These are phyloP conservation scores for Chaetomiaceae sp. DNA, from an alignment of 2,329 filamentous ascomycete genomes.

Conservation along the genomic window DNA sequence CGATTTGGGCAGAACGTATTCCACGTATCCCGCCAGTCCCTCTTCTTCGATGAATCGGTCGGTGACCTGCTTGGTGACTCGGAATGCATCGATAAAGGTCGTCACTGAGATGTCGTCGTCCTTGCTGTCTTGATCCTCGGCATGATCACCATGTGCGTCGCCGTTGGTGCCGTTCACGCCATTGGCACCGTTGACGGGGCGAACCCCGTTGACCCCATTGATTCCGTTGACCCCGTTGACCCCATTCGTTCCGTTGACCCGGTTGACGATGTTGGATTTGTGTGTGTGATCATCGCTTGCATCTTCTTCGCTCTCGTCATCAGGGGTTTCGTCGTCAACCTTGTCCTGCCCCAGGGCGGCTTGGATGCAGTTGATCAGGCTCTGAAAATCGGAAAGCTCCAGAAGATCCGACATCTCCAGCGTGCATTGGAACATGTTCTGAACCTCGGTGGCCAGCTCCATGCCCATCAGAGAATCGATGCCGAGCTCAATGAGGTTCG, in stretches of 20 bases:
- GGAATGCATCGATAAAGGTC: slow-evolving; percentile 26
- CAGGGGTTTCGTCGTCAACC: neutral
- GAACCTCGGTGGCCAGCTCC: slow-evolving; percentile 40
- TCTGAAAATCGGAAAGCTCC: neutral
- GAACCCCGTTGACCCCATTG: too few relatives aligned
- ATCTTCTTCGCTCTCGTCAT: neutral
- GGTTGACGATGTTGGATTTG: neutral
- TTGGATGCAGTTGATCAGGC: neutral
- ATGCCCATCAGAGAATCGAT: slow-evolving; percentile 47
- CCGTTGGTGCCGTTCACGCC: too few relatives aligned
- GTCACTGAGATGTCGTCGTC: neutral
- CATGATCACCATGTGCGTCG: too few relatives aligned
- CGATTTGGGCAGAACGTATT: slow-evolving; percentile 10
- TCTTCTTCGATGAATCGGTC: slow-evolving; percentile 17
- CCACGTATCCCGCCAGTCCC: slow-evolving; percentile 25
- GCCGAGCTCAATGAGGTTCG: slow-evolving; percentile 37
- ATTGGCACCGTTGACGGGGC: too few relatives aligned
- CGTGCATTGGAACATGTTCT: slow-evolving; percentile 29
- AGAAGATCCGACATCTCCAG: neutral
- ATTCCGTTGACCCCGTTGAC: too few relatives aligned
- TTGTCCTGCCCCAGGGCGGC: neutral
- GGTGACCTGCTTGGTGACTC: slow-evolving; percentile 25
- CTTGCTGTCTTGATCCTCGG: too few relatives aligned
- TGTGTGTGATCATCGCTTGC: neutral
- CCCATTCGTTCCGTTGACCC: neutral